Evolutionary conservation across 352 stramenopile species (phyloP), one percentile per base, ranked within the genome.

Genomic region (Phytophthora fragariaefolia): DNA sequence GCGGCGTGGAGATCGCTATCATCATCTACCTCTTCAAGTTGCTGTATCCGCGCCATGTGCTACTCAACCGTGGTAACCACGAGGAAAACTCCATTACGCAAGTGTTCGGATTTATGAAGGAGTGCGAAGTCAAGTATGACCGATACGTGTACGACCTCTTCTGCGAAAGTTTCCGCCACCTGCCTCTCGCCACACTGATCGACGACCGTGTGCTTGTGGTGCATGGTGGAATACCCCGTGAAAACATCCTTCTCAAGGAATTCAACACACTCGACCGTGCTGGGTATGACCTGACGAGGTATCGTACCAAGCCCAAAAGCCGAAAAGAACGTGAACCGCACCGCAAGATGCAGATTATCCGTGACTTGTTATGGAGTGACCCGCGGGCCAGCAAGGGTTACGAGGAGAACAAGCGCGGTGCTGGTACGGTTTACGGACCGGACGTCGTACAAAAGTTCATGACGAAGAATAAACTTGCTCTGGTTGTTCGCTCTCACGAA

Each of bases 41-140:
- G 45, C 66, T 96, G 30, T 92, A 92, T 55, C 86, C 88, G 26
- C 53, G 79, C 7, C 74, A 88, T 51, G 87, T 96, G 23, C 66
- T 88, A 47, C 63, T 95, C 67, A 93, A 95, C 67, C 82, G 87
- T 48, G 90, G 89, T 8, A 97, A 97, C 71, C 89, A 96, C 70
- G 88, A 96, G 71, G 87, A 96, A 58, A 80, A 78, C 47, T 92
- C 81, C 36, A 94, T 96, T 58, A 96, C 85, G 17, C 80, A 94
- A 69, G 82, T 94, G 15, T 94, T 96, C 71, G 87, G 87, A 3
- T 96, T 96, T 58, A 92, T 93, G 85, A 93, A 90, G 63, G 87
- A 95, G 72, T 90, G 80, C 64, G 79, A 91, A 58, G 66, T 83
- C 58, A 95, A 95, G 71, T 95, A 95, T 71, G 87, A 95, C 67